Conservation (phyloP, 1,284 basidiomycete genomes). For the Acaromyces ingoldii region DNA sequence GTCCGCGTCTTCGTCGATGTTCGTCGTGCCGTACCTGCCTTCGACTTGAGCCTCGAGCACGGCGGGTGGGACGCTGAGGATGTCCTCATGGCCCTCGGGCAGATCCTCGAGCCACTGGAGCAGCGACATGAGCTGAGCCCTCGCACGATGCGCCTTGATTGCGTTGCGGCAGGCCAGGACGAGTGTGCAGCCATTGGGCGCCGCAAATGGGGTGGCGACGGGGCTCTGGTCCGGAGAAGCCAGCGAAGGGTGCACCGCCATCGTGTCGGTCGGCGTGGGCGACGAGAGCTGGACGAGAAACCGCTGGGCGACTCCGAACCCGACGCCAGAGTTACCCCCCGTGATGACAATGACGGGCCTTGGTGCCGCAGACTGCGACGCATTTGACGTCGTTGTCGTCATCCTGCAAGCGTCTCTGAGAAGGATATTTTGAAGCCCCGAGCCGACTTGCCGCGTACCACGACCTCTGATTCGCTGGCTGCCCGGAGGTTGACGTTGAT, state of each 20-base stretch:
- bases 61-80: constrained; percentile 1
- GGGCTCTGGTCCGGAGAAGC: constrained; percentile 13
- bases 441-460: too few relatives aligned
- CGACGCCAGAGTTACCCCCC: constrained; percentile 48
- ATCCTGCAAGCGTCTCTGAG: too few relatives aligned
- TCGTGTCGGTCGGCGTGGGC: constrained; percentile 41
- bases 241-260: constrained; percentile 18
- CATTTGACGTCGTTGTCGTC: too few relatives aligned
- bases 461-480: too few relatives aligned
- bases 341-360: constrained; percentile 48
- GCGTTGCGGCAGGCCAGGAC: constrained; percentile 50
- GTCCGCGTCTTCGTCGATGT: constrained; percentile 32
- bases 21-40: background rate
- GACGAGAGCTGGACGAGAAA: constrained; percentile 49
- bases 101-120: constrained; percentile 35
- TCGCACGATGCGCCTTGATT: constrained; percentile 47
- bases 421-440: too few relatives aligned
- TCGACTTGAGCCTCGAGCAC: background rate
- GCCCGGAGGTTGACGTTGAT: too few relatives aligned
- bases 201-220: constrained; percentile 41
- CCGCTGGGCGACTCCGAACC: constrained; percentile 48
- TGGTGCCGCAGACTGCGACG: too few relatives aligned
- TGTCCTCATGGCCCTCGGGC: constrained; percentile 34
- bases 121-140: constrained; percentile 31
- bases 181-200: constrained; percentile 45